phyloP scores from a whole-genome alignment of 1,139 yeast genomes.

The Lodderomyces beijingensis region DNA sequence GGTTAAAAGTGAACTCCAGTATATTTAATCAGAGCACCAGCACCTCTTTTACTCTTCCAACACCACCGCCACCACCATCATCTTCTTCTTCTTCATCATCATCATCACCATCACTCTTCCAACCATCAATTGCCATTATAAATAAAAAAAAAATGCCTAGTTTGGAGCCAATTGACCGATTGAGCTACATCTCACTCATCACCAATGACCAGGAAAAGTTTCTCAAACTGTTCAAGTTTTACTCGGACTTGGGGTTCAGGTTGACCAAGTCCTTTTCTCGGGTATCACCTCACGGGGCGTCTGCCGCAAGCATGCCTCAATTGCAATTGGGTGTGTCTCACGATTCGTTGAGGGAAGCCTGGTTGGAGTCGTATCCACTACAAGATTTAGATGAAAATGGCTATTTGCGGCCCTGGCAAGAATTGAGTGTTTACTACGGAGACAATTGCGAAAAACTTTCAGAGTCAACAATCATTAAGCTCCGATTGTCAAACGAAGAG shows the following conservation, averaged over 20 bases:
- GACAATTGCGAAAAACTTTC: slow-evolving; percentile 29
- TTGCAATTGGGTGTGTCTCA: slow-evolving; percentile 51
- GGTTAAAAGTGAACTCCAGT: too few relatives aligned
- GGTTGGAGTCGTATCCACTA: slow-evolving; percentile 69
- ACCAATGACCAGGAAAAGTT: slow-evolving; percentile 49
- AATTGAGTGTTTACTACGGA: slow-evolving; percentile 51
- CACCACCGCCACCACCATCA: too few relatives aligned
- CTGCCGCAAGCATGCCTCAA: slow-evolving; percentile 25
- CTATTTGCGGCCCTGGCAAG: slow-evolving; percentile 55
- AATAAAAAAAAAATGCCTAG: slow-evolving; percentile 10
- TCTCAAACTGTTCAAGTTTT: slow-evolving; percentile 46
- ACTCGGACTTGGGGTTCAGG: slow-evolving; percentile 54
- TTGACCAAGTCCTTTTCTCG: slow-evolving; percentile 53
- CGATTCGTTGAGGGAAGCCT: slow-evolving; percentile 62
- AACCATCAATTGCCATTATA: too few relatives aligned
- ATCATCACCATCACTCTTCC: too few relatives aligned
- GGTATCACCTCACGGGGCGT: slow-evolving; percentile 37
- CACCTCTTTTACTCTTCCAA: too few relatives aligned
- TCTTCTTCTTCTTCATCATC: too few relatives aligned
- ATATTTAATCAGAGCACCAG: too few relatives aligned
- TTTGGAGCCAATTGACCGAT: slow-evolving; percentile 16
- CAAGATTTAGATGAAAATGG: slow-evolving; percentile 46
- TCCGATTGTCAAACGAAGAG: slow-evolving; percentile 43
- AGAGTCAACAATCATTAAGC: slow-evolving; percentile 43
- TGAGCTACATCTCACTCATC: slow-evolving; percentile 53